These are phyloP conservation scores for Colletotrichum musicola DNA, from an alignment of 2,329 filamentous ascomycete species.

Conservation along the genomic window DNA sequence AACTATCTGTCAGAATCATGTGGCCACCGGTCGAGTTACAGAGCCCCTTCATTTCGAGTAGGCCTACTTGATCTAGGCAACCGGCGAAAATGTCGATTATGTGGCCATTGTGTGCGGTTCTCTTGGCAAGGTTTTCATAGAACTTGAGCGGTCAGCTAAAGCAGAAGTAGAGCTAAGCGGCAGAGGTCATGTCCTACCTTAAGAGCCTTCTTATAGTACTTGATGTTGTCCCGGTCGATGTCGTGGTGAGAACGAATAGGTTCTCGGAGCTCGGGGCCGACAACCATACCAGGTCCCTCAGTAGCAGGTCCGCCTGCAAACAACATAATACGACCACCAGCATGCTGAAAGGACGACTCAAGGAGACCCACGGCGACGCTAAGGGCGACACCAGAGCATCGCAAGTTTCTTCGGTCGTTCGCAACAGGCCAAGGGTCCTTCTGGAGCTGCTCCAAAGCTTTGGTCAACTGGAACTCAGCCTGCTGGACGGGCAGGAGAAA, in stretches of 20 bases:
- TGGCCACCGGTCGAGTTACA: conserved; percentile 97
- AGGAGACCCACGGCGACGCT: conserved; percentile 93
- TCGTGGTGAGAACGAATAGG: conserved; percentile 98
- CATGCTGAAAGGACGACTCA: conserved; percentile 95
- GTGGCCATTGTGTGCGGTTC: conserved; percentile 95
- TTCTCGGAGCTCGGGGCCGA: conserved; percentile 94
- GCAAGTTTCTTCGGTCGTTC: conserved; percentile 88
- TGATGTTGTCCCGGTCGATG: conserved; percentile 98
- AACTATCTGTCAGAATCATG: conserved; percentile 98
- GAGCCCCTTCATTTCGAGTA: conserved; percentile 97
- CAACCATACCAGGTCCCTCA: conserved; percentile 96
- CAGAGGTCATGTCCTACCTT: conserved; percentile 70
- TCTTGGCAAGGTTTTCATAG: conserved; percentile 93
- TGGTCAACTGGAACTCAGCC: conserved; percentile 97
- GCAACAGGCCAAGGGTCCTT: conserved; percentile 98
- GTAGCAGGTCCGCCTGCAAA: conserved; percentile 96
- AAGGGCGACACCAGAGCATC: conserved; percentile 96
- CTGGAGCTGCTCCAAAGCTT: conserved; percentile 93
- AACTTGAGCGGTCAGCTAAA: conserved; percentile 69
- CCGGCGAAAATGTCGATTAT: conserved; percentile 98
- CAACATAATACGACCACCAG: conserved; percentile 95
- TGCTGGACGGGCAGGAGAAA: conserved; percentile 96
- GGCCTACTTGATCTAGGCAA: conserved; percentile 95
- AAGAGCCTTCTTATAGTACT: conserved; percentile 99
- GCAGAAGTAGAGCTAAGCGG: not conserved